These are phyloP conservation scores for Rhynchosporium secalis DNA, from an alignment of 2,329 filamentous ascomycete genomes.

Conservation along the genomic window DNA sequence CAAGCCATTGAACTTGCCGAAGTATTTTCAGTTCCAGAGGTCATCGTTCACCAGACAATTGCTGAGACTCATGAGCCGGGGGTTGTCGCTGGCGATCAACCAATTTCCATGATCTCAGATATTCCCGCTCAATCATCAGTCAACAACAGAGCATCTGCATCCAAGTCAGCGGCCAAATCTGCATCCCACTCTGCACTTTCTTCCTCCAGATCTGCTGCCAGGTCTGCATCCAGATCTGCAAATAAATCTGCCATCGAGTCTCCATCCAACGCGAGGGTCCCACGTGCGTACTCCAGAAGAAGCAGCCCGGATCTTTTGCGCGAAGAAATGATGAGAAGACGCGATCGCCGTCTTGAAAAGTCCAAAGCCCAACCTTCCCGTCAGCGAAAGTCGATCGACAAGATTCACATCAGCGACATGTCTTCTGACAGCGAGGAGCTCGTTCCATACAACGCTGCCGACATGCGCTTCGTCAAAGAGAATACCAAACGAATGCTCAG, in stretches of 20 bases:
- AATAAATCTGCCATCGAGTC: background rate
- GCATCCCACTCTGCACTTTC: background rate
- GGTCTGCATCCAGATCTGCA: background rate
- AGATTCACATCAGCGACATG: background rate
- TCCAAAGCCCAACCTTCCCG: background rate
- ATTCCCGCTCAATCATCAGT: background rate
- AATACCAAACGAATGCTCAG: background rate
- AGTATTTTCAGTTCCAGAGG: background rate
- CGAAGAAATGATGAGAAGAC: background rate
- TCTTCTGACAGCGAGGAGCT: background rate
- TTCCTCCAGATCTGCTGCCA: background rate
- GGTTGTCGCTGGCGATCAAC: background rate
- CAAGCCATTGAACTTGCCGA: too few species aligned
- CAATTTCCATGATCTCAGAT: background rate
- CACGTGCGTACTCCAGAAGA: background rate
- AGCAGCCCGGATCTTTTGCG: background rate
- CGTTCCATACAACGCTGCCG: background rate
- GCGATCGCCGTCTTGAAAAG: background rate
- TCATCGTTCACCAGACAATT: background rate
- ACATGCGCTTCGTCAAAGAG: background rate
- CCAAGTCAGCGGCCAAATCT: conserved; percentile 1
- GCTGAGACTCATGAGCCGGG: background rate
- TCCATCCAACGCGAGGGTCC: background rate
- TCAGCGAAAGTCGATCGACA: background rate
- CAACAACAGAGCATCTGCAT: background rate